A percentile compares a stretch with the other conserved stretches of the same genome.
phyloP scores from a whole-genome alignment of 2,329 filamentous ascomycete genomes.

The Septoria petroselini region DNA sequence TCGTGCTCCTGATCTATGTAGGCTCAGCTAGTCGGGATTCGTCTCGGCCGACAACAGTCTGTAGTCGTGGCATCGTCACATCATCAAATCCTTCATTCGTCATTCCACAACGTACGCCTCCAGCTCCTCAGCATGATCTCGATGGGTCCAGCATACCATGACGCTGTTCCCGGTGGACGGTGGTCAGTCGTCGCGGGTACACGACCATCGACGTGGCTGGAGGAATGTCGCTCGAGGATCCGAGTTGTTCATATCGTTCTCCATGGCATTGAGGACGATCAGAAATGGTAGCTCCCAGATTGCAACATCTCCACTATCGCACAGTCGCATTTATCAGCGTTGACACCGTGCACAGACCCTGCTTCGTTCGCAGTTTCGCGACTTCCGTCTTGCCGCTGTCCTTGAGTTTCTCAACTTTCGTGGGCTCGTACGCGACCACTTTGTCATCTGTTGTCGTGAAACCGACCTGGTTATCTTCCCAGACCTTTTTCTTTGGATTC shows the following conservation, averaged over 20 bases:
- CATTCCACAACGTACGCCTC: too few species aligned
- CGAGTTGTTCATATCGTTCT: not conserved
- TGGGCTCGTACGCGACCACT: conserved; percentile 83
- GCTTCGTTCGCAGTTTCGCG: conserved; percentile 69
- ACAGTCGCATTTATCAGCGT: conserved; percentile 77
- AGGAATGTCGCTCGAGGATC: too few species aligned
- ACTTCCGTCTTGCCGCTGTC: conserved; percentile 56
- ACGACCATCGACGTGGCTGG: too few species aligned
- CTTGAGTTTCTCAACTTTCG: conserved; percentile 70
- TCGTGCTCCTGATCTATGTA: too few species aligned
- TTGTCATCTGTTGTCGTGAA: conserved; percentile 82
- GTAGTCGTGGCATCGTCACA: too few species aligned
- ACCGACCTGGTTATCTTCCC: conserved; percentile 93
- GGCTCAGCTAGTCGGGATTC: too few species aligned
- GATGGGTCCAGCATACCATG: too few species aligned
- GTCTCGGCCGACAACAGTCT: too few species aligned
- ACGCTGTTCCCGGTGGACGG: too few species aligned
- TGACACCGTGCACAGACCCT: conserved; percentile 79
- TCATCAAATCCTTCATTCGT: too few species aligned
- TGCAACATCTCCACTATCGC: conserved; percentile 54
- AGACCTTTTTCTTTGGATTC: conserved; percentile 99
- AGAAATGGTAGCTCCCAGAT: not conserved
- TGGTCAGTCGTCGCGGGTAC: too few species aligned
- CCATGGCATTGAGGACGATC: not conserved
- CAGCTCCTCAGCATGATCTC: too few species aligned